Evolutionary conservation across 768 basidiomycete species (phyloP).

Genomic region (Auriscalpium vulgare): DNA sequence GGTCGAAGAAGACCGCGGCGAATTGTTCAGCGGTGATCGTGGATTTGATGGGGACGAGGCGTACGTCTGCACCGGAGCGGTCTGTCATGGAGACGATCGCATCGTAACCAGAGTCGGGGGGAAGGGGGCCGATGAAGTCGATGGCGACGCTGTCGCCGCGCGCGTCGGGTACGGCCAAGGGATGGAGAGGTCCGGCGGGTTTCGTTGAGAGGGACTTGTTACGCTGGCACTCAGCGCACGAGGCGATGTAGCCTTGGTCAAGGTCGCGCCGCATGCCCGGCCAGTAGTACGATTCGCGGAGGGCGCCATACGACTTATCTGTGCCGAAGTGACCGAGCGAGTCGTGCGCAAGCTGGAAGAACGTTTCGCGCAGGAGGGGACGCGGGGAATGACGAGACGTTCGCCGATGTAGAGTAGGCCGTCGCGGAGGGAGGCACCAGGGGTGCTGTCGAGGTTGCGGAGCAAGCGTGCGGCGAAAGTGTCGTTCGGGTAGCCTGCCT

Average conservation of each 20-base stretch:
- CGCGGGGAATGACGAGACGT: slow-evolving; percentile 17
- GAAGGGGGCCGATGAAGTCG: no score
- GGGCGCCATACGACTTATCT: slow-evolving; percentile 4
- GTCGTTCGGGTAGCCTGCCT: slow-evolving; percentile 9
- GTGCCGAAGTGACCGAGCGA: slow-evolving; percentile 11
- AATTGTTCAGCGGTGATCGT: no score
- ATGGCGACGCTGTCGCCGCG: slow-evolving; percentile 13
- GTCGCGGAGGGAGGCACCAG: neutral
- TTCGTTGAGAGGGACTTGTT: slow-evolving; percentile 4
- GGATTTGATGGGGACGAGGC: neutral
- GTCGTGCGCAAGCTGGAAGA: slow-evolving; percentile 5
- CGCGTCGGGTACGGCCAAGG: slow-evolving; percentile 15
- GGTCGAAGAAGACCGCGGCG: no score
- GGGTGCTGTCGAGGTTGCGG: neutral
- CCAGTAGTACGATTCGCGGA: slow-evolving; percentile 5
- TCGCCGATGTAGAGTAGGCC: slow-evolving; percentile 15
- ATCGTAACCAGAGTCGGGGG: slow-evolving; percentile 12
- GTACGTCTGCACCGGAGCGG: slow-evolving; percentile 12
- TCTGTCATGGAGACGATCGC: slow-evolving; percentile 21
- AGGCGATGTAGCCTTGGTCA: slow-evolving; percentile 21
- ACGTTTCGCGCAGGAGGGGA: slow-evolving; percentile 5
- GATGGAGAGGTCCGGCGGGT: slow-evolving; percentile 19
- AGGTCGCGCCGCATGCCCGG: slow-evolving; percentile 23
- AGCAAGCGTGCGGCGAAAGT: slow-evolving; percentile 1
- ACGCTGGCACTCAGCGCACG: slow-evolving; percentile 15